phyloP scores from a whole-genome alignment of 257 asterid species.

The Capsicum chinense region DNA sequence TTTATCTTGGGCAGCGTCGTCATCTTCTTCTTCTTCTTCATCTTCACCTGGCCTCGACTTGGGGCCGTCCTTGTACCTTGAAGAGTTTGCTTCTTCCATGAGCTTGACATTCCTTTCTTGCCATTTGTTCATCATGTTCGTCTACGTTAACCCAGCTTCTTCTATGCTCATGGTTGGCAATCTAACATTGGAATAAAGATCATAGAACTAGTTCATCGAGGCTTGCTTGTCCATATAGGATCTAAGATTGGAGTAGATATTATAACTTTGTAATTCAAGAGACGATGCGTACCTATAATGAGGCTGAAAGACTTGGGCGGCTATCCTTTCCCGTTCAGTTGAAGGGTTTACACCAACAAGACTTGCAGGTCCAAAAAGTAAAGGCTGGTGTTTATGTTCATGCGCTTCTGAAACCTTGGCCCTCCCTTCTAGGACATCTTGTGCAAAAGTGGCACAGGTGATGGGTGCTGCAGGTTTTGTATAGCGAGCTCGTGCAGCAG shows the following conservation, averaged over 20 bases:
- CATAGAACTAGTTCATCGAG: constrained; percentile 1
- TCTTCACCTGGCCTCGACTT: constrained; percentile 52
- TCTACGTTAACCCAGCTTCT: constrained; percentile 96
- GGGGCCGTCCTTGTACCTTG: constrained; percentile 74
- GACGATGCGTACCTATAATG: constrained; percentile 59
- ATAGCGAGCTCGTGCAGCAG: constrained; percentile 68
- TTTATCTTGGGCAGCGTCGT: constrained; percentile 86
- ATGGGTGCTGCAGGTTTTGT: constrained; percentile 81
- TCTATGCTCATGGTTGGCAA: constrained; percentile 98
- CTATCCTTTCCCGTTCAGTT: constrained; percentile 81
- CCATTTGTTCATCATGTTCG: constrained; percentile 97
- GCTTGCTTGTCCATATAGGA: neutral
- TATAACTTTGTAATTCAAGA: neutral
- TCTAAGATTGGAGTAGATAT: neutral
- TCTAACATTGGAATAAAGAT: constrained; percentile 42
- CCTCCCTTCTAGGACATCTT: constrained; percentile 93
- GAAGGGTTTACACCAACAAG: constrained; percentile 76
- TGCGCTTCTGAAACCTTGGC: constrained; percentile 67
- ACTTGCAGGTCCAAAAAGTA: constrained; percentile 95
- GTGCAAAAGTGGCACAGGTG: constrained; percentile 98
- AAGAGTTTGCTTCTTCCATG: constrained; percentile 91
- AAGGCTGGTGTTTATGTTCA: constrained; percentile 93
- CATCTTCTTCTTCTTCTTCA: constrained; percentile 70
- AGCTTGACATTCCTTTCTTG: constrained; percentile 70
- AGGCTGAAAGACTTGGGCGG: constrained; percentile 98